These are phyloP conservation scores for Aleurites moluccanus DNA, from an alignment of 441 rosid species.

Conservation along the genomic window DNA sequence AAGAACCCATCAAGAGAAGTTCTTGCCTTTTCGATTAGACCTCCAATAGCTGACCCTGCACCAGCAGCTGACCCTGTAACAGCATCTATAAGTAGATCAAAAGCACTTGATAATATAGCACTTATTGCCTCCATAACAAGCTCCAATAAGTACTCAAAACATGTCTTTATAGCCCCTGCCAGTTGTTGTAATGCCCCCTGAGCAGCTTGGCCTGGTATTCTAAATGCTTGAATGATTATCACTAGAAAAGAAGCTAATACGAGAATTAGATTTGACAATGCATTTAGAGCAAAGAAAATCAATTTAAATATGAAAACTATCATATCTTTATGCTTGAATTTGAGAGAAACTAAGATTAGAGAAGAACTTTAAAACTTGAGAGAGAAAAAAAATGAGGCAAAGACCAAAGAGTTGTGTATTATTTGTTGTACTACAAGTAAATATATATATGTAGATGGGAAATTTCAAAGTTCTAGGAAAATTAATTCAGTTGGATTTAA, in stretches of 20 bases:
- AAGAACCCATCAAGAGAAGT: constrained; percentile 34
- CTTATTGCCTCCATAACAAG: constrained; percentile 24
- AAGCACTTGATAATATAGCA: constrained; percentile 24
- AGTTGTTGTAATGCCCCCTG: constrained; percentile 32
- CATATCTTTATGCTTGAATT: constrained; percentile 20
- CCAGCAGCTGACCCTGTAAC: constrained; percentile 27
- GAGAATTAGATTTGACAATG: constrained; percentile 31
- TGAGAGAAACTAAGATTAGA: background rate
- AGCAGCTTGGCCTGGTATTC: constrained; percentile 33
- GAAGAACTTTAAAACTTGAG: background rate
- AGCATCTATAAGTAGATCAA: constrained; percentile 29
- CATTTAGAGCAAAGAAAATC: constrained; percentile 30
- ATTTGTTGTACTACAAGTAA: background rate
- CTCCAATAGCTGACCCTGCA: constrained; percentile 31
- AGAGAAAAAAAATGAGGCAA: background rate
- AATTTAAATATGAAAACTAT: constrained; percentile 24
- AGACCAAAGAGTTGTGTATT: background rate
- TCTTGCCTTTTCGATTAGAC: constrained; percentile 31
- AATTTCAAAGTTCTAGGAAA: constrained; percentile 7
- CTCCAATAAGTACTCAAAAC: constrained; percentile 28
- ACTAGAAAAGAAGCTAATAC: constrained; percentile 27
- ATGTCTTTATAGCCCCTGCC: constrained; percentile 33
- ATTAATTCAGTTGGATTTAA: too few relatives aligned
- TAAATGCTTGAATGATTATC: constrained; percentile 35
- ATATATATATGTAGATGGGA: background rate